These are phyloP conservation scores for Hypoxylon sp. DNA, from an alignment of 2,329 filamentous ascomycete genomes.

Conservation along the genomic window DNA sequence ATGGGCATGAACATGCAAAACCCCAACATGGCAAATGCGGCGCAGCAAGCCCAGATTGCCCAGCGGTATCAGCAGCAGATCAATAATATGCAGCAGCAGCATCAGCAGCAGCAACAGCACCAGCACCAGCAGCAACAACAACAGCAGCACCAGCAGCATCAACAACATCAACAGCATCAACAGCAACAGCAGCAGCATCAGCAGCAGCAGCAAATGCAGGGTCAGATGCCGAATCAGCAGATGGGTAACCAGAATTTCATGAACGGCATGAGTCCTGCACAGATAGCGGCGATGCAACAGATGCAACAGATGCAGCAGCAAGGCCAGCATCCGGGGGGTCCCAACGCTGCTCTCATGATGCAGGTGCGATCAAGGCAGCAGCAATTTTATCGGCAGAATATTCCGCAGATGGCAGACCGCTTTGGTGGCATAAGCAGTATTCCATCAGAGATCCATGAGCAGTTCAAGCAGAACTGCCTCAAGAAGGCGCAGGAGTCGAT, in stretches of 20 bases:
- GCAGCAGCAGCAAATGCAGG: conserved; percentile 44
- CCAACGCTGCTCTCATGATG: conserved; percentile 19
- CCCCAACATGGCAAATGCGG: conserved; percentile 49
- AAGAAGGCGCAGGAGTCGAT: conserved; percentile 47
- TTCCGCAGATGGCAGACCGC: conserved; percentile 47
- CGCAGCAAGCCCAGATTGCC: conserved; percentile 51
- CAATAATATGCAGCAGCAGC: conserved; percentile 44
- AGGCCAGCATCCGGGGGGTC: background rate
- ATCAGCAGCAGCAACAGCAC: conserved; percentile 46
- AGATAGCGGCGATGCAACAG: conserved; percentile 33
- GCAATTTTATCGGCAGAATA: conserved; percentile 50
- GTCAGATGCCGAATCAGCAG: background rate
- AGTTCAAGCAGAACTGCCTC: conserved; percentile 54
- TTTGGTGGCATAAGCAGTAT: conserved; percentile 56
- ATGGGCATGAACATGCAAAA: conserved; percentile 51
- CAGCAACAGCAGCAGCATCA: conserved; percentile 44
- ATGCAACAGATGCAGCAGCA: conserved; percentile 40
- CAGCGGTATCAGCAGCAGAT: conserved; percentile 47
- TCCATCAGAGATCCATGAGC: conserved; percentile 54
- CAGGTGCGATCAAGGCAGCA: conserved; percentile 50
- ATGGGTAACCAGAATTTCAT: background rate
- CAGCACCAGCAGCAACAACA: conserved; percentile 50
- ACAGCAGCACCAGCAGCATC: conserved; percentile 52
- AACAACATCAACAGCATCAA: conserved; percentile 55
- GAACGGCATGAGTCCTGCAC: conserved; percentile 23